Base-by-base conservation (phyloP, 2,329 filamentous ascomycete genomes). In the Fusarium sp. region DNA sequence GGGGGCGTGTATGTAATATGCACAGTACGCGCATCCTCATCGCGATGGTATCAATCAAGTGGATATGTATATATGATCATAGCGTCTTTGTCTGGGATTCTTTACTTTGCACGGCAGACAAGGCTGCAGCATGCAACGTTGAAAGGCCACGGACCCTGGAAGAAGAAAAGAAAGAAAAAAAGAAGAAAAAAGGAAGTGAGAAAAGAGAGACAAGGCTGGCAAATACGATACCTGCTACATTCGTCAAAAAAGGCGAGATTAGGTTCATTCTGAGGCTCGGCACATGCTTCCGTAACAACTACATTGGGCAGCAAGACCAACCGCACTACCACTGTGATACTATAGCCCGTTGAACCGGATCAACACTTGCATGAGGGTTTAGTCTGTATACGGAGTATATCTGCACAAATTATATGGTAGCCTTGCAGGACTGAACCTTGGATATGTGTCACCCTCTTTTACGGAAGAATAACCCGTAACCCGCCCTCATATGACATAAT, bases 1-100 rank as follows among this genome's bases (percentile, higher is more conserved):
- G 55, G 67, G 67, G 53, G 59, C 2, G 59, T 62, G 50, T 56
- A 4, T 14, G 24, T 62, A 62, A 14, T 36, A 40, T 3, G 6
- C 20, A 21, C 43, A 32, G 49, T 42, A 48, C 21, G 28, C 46
- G 19, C 30, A 32, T 57, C 30, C 39, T 56, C 32, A 32, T 53
- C 30, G 39, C 45, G 39, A 61, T 45, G 47, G 47, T 62, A 55
- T 62, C 56, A 62, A 55, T 47, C 28, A 44, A 40, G 57, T 62
- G 57, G 57, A 56, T 46, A 56, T 4, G 24, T 28, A 28, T 20
- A 45, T 56, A 62, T 15, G 36, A 45, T 56, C 44, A 62, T 47
- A 56, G 59, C 59, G 32, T 7, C 26, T 28, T 23, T 23, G 23
- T 23, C 23, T 23, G 23, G 23, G 23, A 32, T 11, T 12, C 8